These are phyloP conservation scores for Xylaria arbuscula DNA, from an alignment of 2,329 filamentous ascomycete species.

Conservation along the genomic window DNA sequence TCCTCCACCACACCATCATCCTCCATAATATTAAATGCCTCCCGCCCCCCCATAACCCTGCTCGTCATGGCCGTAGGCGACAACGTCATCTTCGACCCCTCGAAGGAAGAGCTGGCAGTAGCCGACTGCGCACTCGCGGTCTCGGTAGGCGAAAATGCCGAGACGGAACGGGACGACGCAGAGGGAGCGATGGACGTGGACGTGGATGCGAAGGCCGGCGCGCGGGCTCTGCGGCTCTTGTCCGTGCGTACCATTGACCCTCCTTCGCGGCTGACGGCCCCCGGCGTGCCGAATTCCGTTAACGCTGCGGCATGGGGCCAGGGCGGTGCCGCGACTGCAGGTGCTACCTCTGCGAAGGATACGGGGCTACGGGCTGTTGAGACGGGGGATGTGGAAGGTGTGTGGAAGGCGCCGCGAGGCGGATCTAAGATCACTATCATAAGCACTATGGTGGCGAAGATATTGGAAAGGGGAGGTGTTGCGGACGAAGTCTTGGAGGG, in stretches of 20 bases:
- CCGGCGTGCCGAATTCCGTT: constrained; percentile 73
- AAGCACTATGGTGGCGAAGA: constrained; percentile 78
- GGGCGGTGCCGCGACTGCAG: constrained; percentile 46
- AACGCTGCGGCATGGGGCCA: constrained; percentile 65
- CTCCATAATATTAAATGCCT: constrained; percentile 33
- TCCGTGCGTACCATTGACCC: constrained; percentile 80
- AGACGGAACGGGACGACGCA: constrained; percentile 35
- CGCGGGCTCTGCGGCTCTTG: constrained; percentile 67
- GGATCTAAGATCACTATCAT: constrained; percentile 82
- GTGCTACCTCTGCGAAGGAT: constrained; percentile 53
- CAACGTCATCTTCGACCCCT: constrained; percentile 95
- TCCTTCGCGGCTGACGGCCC: constrained; percentile 77
- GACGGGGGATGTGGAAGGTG: constrained; percentile 72
- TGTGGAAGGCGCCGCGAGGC: constrained; percentile 88
- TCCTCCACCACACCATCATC: not conserved
- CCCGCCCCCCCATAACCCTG: constrained; percentile 85
- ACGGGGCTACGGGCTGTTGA: constrained; percentile 58
- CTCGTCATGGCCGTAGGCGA: constrained; percentile 87
- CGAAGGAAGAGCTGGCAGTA: constrained; percentile 89
- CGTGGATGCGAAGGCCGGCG: constrained; percentile 29
- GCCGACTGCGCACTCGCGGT: constrained; percentile 90
- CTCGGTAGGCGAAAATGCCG: constrained; percentile 69
- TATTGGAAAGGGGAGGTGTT: constrained; percentile 80
- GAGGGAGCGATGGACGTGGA: constrained; percentile 48
- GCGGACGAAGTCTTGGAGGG: constrained; percentile 88